Evolutionary conservation across 2,329 filamentous ascomycete genomes (phyloP), one percentile per base, ranked within the genome.

Genomic region (Diaporthe australafricana): DNA sequence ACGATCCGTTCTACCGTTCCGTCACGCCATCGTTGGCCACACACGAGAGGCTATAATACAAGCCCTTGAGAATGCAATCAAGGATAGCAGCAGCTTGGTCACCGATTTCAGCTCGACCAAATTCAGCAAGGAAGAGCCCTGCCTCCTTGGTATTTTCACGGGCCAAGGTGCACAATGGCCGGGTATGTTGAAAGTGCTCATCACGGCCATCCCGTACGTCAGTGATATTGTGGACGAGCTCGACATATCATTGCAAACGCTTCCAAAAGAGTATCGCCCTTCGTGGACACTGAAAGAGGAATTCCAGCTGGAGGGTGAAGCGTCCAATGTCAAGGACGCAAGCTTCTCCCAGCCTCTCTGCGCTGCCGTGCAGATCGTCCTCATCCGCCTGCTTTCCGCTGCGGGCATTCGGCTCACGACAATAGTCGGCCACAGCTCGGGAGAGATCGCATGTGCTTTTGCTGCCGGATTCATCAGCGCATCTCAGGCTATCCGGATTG

Each of bases 281-380:
- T 22, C 30, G 0, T 74, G 72, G 62, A 48, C 69, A 11, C 42
- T 74, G 16, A 9, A 6, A 1, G 32, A 12, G 14, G 69, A 71
- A 27, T 20, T 74, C 0, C 57, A 70, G 22, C 47, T 40, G 8
- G 50, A 60, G 3, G 17, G 25, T 4, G 40, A 32, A 14, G 47
- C 72, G 3, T 70, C 60, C 7, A 65, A 68, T 9, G 62, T 78
- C 7, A 42, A 75, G 22, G 60, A 68, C 12, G 57, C 62, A 16
- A 40, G 25, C 8, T 9, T 73, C 12, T 55, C 47, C 11, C 70
- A 73, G 53, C 73, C 75, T 0, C 25, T 82, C 0, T 84, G 80
- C 68, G 84, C 83, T 1, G 82, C 81, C 0, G 32, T 85, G 0
- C 84, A 85, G 71, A 76, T 85, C 2, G 75, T 77, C 3, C 73